A percentile compares a stretch with the other conserved stretches of the same genome.
phyloP scores from a whole-genome alignment of 495 filamentous ascomycete genomes.

The Melanomma pulvis-pyrius region DNA sequence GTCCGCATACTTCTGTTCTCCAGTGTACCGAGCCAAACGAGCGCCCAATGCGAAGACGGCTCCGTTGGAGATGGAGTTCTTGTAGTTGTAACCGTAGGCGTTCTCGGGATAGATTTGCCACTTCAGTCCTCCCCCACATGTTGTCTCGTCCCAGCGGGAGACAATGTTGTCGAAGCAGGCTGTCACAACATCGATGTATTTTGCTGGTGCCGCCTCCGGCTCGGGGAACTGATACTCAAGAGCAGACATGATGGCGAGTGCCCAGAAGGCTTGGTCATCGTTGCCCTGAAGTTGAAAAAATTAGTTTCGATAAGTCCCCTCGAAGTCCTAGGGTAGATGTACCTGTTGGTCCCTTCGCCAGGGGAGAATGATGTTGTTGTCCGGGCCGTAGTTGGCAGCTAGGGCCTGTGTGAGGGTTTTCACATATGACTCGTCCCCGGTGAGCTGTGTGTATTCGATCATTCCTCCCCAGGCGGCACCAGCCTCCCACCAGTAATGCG shows the following conservation, averaged over 20 bases:
- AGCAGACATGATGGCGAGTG: slow-evolving; percentile 69
- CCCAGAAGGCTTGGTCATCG: slow-evolving; percentile 84
- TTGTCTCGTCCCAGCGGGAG: slow-evolving; percentile 53
- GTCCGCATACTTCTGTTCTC: slow-evolving; percentile 60
- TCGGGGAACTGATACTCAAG: slow-evolving; percentile 75
- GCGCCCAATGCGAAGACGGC: slow-evolving; percentile 70
- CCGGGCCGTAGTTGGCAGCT: slow-evolving; percentile 45
- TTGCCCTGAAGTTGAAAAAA: slow-evolving; percentile 53
- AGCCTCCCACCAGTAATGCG: slow-evolving; percentile 50
- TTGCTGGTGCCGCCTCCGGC: slow-evolving; percentile 53
- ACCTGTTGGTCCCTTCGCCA: slow-evolving; percentile 33
- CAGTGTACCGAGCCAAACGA: slow-evolving; percentile 67
- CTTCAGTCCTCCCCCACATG: slow-evolving; percentile 57
- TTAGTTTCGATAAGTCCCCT: not conserved
- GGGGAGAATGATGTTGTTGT: slow-evolving; percentile 44
- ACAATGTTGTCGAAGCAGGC: slow-evolving; percentile 46
- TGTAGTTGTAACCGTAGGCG: slow-evolving; percentile 60
- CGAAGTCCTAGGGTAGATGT: not conserved
- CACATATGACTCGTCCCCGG: slow-evolving; percentile 43
- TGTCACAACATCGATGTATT: slow-evolving; percentile 62
- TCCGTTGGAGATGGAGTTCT: slow-evolving; percentile 72
- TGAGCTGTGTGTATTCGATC: slow-evolving; percentile 39
- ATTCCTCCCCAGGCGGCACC: slow-evolving; percentile 42
- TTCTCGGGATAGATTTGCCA: slow-evolving; percentile 62
- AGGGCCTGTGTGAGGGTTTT: slow-evolving; percentile 43